Percentiles rank a stretch among this genome's conserved stretches.
These are phyloP conservation scores for Arthrobotrys megalospora DNA, from an alignment of 2,329 filamentous ascomycete species.

Conservation along the genomic window DNA sequence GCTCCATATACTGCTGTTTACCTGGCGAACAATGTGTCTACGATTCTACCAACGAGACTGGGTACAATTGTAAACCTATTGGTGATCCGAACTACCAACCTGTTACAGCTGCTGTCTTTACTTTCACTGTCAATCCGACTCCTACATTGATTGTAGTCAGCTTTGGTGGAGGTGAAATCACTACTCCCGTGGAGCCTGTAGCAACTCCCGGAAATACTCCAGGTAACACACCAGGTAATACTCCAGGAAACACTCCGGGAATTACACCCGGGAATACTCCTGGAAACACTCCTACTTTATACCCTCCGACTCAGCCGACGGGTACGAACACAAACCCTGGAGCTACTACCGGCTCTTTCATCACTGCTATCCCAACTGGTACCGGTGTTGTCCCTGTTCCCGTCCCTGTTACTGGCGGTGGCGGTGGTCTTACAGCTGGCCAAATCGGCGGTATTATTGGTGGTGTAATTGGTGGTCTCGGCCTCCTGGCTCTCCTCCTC, in stretches of 20 bases:
- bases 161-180: constrained; percentile 16
- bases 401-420: constrained; percentile 43
- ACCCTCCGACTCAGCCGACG: constrained; percentile 51
- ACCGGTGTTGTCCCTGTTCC: constrained; percentile 44
- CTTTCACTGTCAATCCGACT: constrained; percentile 51
- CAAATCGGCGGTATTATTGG: constrained; percentile 61
- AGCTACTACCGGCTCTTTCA: constrained; percentile 57
- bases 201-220: constrained; percentile 41
- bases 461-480: constrained; percentile 58
- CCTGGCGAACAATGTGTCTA: constrained; percentile 53
- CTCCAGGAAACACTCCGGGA: constrained; percentile 41
- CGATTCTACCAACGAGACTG: constrained; percentile 35
- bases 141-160: constrained; percentile 45
- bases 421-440: constrained; percentile 54
- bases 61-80: constrained; percentile 52
- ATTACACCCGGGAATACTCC: constrained; percentile 50
- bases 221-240: constrained; percentile 46
- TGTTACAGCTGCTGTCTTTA: constrained; percentile 42
- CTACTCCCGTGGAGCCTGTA: constrained; percentile 13
- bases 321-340: constrained; percentile 34
- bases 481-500: constrained; percentile 55
- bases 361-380: constrained; percentile 50
- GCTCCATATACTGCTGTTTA: constrained; percentile 51
- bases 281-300: constrained; percentile 37
- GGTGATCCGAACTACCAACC: constrained; percentile 39